phyloP scores from a whole-genome alignment of 2,329 filamentous ascomycete species.

The Claviceps sp. region DNA sequence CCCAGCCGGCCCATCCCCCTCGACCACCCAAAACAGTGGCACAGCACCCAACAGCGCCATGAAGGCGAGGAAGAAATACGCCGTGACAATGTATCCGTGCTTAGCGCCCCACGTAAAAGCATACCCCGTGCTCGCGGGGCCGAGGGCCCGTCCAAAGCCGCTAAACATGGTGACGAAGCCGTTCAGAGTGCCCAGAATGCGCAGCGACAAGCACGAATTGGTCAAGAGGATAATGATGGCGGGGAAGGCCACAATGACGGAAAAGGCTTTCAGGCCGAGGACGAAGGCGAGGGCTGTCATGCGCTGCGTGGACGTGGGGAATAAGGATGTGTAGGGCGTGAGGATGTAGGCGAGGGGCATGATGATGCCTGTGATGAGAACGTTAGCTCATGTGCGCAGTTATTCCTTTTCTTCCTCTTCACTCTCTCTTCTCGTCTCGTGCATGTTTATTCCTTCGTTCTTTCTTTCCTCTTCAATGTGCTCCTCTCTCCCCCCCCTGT shows the following conservation, averaged over 20 bases:
- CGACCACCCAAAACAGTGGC: constrained; percentile 59
- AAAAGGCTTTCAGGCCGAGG: constrained; percentile 61
- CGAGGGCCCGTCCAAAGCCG: constrained; percentile 65
- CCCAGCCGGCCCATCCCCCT: constrained; percentile 53
- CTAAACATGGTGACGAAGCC: constrained; percentile 76
- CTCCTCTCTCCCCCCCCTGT: too few species aligned
- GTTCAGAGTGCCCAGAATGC: constrained; percentile 74
- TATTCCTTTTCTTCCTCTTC: too few species aligned
- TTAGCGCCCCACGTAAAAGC: constrained; percentile 67
- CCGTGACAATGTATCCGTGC: constrained; percentile 60
- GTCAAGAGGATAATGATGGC: constrained; percentile 83
- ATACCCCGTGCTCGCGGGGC: constrained; percentile 60
- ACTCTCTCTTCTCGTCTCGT: too few species aligned
- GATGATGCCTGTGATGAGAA: constrained; percentile 32
- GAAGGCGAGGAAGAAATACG: constrained; percentile 65
- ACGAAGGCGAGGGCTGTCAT: constrained; percentile 50
- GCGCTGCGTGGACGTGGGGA: constrained; percentile 33
- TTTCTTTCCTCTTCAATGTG: too few species aligned
- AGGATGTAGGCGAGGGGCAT: constrained; percentile 67
- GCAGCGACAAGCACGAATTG: constrained; percentile 64
- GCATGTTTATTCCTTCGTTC: too few species aligned
- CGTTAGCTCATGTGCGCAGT: neutral
- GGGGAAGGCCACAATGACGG: constrained; percentile 75
- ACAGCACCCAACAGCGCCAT: constrained; percentile 53
- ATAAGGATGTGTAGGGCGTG: constrained; percentile 68